phyloP scores from a whole-genome alignment of 2,329 filamentous ascomycete species.

The Sporothrix schenckii region DNA sequence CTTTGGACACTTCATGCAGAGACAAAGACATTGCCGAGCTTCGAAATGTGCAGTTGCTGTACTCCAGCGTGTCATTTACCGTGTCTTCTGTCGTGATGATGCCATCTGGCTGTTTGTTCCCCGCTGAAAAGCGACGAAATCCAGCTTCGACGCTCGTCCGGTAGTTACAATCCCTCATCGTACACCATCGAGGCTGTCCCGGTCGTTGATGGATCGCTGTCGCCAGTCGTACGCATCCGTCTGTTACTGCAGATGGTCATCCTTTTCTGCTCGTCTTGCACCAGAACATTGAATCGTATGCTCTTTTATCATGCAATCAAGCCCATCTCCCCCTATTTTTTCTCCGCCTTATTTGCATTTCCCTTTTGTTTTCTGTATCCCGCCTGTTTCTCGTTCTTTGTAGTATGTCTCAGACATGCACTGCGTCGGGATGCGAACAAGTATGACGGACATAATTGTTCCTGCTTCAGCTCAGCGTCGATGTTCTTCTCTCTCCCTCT shows the following conservation, averaged over 20 bases:
- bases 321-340: conserved; percentile 12
- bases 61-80: neutral
- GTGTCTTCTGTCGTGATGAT: neutral
- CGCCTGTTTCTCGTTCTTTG: conserved; percentile 13
- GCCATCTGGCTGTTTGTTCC: neutral
- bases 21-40: neutral
- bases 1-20: neutral
- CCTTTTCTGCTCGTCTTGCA: neutral
- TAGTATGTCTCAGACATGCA: conserved; percentile 15
- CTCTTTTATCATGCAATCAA: neutral
- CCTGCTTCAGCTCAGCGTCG: neutral
- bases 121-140: neutral
- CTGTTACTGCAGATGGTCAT: conserved; percentile 13
- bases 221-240: neutral
- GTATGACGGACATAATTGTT: conserved; percentile 5
- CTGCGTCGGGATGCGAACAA: conserved; percentile 1
- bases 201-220: neutral
- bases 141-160: neutral
- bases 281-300: neutral
- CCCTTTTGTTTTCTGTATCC: conserved; percentile 2
- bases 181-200: conserved; percentile 7
- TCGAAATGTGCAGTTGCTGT: neutral
- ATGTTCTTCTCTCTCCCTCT: no score
- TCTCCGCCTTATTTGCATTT: neutral
- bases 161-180: neutral